Percentiles rank a stretch among this genome's conserved stretches.
phyloP scores from a whole-genome alignment of 768 basidiomycete species.

The Leucocoprinus birnbaumii region DNA sequence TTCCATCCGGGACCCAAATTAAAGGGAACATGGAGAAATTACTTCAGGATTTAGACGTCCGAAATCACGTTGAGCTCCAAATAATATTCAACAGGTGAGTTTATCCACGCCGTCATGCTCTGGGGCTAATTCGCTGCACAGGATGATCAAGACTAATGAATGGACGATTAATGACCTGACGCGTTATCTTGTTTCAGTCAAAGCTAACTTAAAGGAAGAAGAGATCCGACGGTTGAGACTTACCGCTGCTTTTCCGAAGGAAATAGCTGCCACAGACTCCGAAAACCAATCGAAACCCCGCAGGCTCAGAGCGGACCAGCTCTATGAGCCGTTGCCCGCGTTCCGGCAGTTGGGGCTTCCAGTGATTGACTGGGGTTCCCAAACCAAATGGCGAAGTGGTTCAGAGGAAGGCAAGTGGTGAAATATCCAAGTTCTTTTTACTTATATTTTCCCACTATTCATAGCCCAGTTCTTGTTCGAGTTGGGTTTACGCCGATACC shows the following conservation, averaged over 20 bases:
- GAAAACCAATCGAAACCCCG: constrained; percentile 28
- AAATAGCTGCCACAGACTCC: constrained; percentile 26
- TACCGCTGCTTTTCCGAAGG: constrained; percentile 81
- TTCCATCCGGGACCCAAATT: constrained; percentile 61
- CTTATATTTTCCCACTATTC: not conserved
- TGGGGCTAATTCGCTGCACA: constrained; percentile 22
- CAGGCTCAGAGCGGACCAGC: constrained; percentile 62
- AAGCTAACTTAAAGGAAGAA: constrained; percentile 43
- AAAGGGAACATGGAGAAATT: constrained; percentile 75
- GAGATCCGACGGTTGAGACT: constrained; percentile 47
- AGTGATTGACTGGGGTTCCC: constrained; percentile 82
- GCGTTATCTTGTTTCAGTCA: constrained; percentile 85
- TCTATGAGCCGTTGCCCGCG: constrained; percentile 82
- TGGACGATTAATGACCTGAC: constrained; percentile 86
- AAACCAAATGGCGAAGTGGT: constrained; percentile 72
- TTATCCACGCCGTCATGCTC: not conserved
- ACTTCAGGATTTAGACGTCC: constrained; percentile 72
- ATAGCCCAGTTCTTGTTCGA: constrained; percentile 78
- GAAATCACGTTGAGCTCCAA: constrained; percentile 90
- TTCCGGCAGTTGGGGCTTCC: constrained; percentile 77
- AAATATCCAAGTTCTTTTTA: constrained; percentile 1
- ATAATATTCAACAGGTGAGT: constrained; percentile 83
- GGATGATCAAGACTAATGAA: constrained; percentile 87
- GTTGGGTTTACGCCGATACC: constrained; percentile 66
- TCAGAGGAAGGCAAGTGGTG: constrained; percentile 78